A percentile compares a stretch with the other conserved stretches of the same genome.
These are phyloP conservation scores for Salvia splendens DNA, from an alignment of 257 asterid species.

Conservation along the genomic window DNA sequence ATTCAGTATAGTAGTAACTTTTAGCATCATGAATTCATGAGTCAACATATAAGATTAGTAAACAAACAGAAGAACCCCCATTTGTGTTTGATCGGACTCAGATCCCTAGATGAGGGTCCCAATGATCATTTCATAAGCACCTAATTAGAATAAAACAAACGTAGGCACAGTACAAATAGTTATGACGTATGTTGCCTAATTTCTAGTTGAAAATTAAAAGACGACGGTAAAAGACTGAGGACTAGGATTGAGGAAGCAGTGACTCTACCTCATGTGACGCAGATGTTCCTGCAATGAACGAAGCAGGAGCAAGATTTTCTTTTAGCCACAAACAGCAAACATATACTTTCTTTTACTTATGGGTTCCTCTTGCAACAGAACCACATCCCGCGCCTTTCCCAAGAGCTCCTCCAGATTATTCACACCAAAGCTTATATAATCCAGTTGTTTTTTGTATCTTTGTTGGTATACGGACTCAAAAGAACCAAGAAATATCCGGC, in stretches of 20 bases:
- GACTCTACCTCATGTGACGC: conserved; percentile 39
- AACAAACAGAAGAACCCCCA: conserved; percentile 22
- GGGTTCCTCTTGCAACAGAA: conserved; percentile 74
- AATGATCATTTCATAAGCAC: conserved; percentile 6
- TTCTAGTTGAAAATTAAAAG: conserved; percentile 1
- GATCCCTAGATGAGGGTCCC: not conserved
- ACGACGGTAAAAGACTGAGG: conserved; percentile 10
- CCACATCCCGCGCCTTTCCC: conserved; percentile 69
- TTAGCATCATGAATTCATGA: not conserved
- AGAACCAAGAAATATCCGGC: conserved; percentile 61
- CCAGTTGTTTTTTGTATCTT: conserved; percentile 73
- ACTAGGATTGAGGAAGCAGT: conserved; percentile 12
- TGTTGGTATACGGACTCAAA: conserved; percentile 75
- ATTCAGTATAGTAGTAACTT: not conserved
- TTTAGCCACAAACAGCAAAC: conserved; percentile 62
- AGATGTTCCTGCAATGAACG: conserved; percentile 5
- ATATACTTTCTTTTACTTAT: conserved; percentile 61
- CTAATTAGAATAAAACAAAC: not conserved
- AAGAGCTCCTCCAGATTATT: conserved; percentile 68
- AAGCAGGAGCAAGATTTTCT: conserved; percentile 10
- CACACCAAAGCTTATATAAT: conserved; percentile 72
- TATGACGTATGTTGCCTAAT: not conserved
- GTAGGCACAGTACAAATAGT: not conserved
- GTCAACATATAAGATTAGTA: not conserved
- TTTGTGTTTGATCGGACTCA: conserved; percentile 10